These are phyloP conservation scores for Boletus coccyginus DNA, from an alignment of 768 basidiomycete species.

Conservation along the genomic window DNA sequence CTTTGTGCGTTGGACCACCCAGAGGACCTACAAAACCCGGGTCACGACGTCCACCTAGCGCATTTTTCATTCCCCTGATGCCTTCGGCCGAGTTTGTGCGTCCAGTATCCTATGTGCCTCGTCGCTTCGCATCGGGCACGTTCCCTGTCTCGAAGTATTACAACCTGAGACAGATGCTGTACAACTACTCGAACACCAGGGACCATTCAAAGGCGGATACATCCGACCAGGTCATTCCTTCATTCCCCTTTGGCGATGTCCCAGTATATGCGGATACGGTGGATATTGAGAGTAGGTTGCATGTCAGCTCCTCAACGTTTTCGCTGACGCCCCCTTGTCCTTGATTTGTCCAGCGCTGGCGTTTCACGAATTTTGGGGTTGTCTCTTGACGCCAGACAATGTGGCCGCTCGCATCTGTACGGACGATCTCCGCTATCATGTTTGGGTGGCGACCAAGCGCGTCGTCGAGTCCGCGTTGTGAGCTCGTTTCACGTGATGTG, in stretches of 20 bases:
- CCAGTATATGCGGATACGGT: constrained; percentile 38
- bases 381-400: constrained; percentile 34
- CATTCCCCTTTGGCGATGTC: constrained; percentile 28
- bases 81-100: not conserved
- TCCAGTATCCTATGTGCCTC: constrained; percentile 16
- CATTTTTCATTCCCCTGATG: constrained; percentile 1
- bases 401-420: constrained; percentile 24
- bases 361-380: constrained; percentile 33
- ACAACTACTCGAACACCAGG: constrained; percentile 15
- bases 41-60: not conserved
- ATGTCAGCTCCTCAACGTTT: not conserved
- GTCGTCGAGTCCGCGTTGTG: constrained; percentile 28
- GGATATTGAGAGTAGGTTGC: constrained; percentile 42
- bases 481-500: not conserved
- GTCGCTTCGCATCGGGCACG: constrained; percentile 23
- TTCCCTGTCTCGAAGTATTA: constrained; percentile 28
- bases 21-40: constrained; percentile 13
- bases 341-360: constrained; percentile 26
- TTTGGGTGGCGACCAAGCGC: constrained; percentile 33
- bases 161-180: constrained; percentile 27
- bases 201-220: not conserved
- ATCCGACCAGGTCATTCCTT: constrained; percentile 33
- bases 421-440: constrained; percentile 32
- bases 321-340: not conserved
- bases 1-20: constrained; percentile 5